Base-by-base conservation (phyloP, 1,284 basidiomycete species). In the Sporisorium graminicola region DNA sequence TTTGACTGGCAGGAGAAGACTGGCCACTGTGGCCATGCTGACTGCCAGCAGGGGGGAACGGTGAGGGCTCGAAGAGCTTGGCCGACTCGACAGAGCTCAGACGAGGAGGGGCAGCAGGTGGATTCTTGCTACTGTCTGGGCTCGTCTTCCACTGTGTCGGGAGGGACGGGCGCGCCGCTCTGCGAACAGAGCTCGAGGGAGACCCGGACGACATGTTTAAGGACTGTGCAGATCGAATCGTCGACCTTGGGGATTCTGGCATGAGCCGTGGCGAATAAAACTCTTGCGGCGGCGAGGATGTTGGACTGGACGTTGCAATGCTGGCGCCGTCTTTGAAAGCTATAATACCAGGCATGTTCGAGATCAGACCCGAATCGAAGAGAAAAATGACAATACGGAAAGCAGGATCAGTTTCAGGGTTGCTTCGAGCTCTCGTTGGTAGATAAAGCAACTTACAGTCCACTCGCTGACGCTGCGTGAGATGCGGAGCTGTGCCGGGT, bases 241-340 rank as follows among this genome's bases (percentile, higher is more conserved):
- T 29, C 37, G 43, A 27, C 18, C 20, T 44, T 29, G 57, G 65
- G n/a, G 65, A 68, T 3, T 57, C 52, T 37, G 65, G 58, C 33
- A 44, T 18, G 22, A 60, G 35, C 14, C 50, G 58, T n/a, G 70
- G 70, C 33, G 70, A 73, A 40, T 73, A 60, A 57, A 67, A 73
- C 3, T 44, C 42, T 29, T 73, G 65, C 26, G 26, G 46, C 8
- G 59, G 64, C 22, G 56, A 66, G 13, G 60, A 55, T 18, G 57
- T 57, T 4, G 29, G 51, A n/a, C 47, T 49, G 22, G 14, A 22
- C 5, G 22, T 12, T 26, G 42, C 18, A 33, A 35, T 43, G 43
- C 26, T 49, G 22, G 47, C 16, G 29, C 33, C 27, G 20, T 35
- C 43, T 12, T 16, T 44, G 10, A 26, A 33, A 37, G 58, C 63